Percentiles rank a stretch among this genome's conserved stretches.
Evolutionary conservation across 2,329 filamentous ascomycete species (phyloP).

Genomic region (Cercospora beticola): DNA sequence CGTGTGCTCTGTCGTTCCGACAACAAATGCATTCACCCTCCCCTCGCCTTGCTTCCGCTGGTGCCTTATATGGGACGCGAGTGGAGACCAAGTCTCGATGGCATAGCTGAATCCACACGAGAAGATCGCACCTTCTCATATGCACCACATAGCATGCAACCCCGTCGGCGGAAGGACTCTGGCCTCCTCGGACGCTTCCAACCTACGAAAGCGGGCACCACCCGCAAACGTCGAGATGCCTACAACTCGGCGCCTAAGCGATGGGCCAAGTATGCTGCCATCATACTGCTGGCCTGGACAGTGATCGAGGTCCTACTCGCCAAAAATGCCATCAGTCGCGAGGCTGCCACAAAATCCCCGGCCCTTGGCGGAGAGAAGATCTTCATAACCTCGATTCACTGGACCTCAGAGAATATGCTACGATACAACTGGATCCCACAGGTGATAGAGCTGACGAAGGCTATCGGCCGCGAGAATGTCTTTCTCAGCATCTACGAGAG

Average conservation of each 20-base stretch:
- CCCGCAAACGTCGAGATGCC: conserved; percentile 7
- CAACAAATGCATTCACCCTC: neutral
- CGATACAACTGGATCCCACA: conserved; percentile 63
- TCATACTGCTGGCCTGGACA: conserved; percentile 26
- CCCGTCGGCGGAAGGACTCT: conserved; percentile 8
- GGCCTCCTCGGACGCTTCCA: conserved; percentile 9
- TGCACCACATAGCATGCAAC: conserved; percentile 10
- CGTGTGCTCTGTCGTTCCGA: neutral
- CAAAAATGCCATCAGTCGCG: conserved; percentile 21
- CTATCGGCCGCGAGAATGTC: conserved; percentile 63
- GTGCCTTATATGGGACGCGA: conserved; percentile 7
- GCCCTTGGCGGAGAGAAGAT: conserved; percentile 43
- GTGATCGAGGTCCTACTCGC: conserved; percentile 26
- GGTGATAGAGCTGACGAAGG: conserved; percentile 56
- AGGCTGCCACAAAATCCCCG: conserved; percentile 16
- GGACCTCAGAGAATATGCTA: conserved; percentile 64
- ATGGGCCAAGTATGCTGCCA: conserved; percentile 16
- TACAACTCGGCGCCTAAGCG: conserved; percentile 8
- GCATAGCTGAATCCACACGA: conserved; percentile 12
- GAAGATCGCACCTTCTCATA: conserved; percentile 14
- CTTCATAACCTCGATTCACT: conserved; percentile 69
- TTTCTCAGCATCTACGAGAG: conserved; percentile 68
- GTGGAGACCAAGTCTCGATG: conserved; percentile 15
- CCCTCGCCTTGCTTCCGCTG: neutral
- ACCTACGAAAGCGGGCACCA: neutral